phyloP scores from a whole-genome alignment of 305 asterid genomes.

The Withania somnifera region DNA sequence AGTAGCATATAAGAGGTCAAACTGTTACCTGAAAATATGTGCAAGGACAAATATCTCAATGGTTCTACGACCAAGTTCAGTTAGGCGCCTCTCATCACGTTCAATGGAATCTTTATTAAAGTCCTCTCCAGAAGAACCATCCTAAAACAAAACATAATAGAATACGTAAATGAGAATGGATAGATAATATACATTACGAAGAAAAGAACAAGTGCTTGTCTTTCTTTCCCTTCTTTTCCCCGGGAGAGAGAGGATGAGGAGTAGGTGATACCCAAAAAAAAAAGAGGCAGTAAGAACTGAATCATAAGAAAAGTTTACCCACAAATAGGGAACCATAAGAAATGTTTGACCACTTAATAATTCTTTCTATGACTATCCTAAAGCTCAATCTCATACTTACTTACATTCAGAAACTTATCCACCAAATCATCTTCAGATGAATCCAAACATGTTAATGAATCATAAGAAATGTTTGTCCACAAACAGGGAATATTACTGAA shows the following conservation, averaged over 20 bases:
- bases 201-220: neutral
- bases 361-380: neutral
- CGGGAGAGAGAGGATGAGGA: neutral
- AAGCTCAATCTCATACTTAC: neutral
- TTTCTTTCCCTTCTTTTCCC: neutral
- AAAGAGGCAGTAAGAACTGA: neutral
- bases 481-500: neutral
- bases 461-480: neutral
- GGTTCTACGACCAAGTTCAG: slow-evolving; percentile 85
- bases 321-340: no score
- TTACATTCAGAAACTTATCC: neutral
- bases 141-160: slow-evolving; percentile 34
- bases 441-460: neutral
- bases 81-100: slow-evolving; percentile 80
- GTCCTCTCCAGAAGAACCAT: slow-evolving; percentile 77
- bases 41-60: slow-evolving; percentile 78
- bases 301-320: no score
- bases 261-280: neutral
- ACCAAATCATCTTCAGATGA: neutral
- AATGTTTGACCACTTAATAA: neutral
- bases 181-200: neutral
- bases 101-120: slow-evolving; percentile 75
- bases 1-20: neutral
- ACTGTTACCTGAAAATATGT: slow-evolving; percentile 70
- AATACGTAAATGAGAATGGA: neutral